Percentiles rank a stretch among this genome's conserved stretches.
phyloP scores from a whole-genome alignment of 1,284 basidiomycete species.

The Trichosporon sp. region DNA sequence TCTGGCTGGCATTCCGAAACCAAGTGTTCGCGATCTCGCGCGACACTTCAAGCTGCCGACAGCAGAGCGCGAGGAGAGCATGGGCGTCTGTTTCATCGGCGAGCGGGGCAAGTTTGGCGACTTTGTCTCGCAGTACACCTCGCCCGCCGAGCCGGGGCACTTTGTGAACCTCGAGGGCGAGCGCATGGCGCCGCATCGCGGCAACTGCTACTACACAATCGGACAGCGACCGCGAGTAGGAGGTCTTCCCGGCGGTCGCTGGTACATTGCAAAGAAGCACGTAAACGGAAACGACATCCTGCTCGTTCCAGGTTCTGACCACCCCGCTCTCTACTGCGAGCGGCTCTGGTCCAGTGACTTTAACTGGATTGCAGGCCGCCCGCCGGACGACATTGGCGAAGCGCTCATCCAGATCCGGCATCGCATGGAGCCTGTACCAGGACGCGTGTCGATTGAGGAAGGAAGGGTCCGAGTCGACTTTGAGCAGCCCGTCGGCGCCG shows the following conservation, averaged over 20 bases:
- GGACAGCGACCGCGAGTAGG: constrained; percentile 73
- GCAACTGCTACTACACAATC: constrained; percentile 86
- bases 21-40: constrained; percentile 77
- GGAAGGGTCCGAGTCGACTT: constrained; percentile 57
- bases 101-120: constrained; percentile 71
- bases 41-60: constrained; percentile 69
- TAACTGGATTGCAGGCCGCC: constrained; percentile 69
- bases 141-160: constrained; percentile 63
- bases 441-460: constrained; percentile 40
- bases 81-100: constrained; percentile 97
- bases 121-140: constrained; percentile 78
- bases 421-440: constrained; percentile 63
- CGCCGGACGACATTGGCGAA: constrained; percentile 60
- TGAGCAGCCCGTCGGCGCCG: constrained; percentile 65
- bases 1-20: constrained; percentile 68
- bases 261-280: constrained; percentile 80
- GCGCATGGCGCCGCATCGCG: constrained; percentile 67
- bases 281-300: constrained; percentile 65
- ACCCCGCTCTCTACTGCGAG: constrained; percentile 66
- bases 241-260: constrained; percentile 63
- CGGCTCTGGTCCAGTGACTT: constrained; percentile 63
- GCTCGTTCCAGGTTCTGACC: constrained; percentile 71
- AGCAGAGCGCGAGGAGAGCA: constrained; percentile 79
- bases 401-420: constrained; percentile 72
- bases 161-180: constrained; percentile 68